Percentiles rank a stretch among this genome's conserved stretches.
phyloP scores from a whole-genome alignment of 1,284 basidiomycete species.

The Stygiomarasmius scandens region DNA sequence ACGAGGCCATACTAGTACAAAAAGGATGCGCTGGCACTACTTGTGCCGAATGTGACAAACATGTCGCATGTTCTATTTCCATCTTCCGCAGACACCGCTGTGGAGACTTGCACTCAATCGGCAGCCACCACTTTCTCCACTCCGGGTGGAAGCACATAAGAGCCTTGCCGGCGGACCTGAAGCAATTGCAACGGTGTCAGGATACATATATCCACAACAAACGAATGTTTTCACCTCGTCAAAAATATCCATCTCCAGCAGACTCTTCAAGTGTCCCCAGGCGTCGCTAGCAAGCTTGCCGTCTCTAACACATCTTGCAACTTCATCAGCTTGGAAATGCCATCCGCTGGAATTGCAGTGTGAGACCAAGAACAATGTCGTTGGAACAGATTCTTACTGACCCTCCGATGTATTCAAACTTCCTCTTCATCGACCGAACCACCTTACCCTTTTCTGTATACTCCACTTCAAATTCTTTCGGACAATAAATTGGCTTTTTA shows the following conservation, averaged over 20 bases:
- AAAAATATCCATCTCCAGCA: conserved; percentile 79
- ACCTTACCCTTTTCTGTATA: conserved; percentile 52
- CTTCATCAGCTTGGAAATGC: conserved; percentile 84
- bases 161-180: conserved; percentile 45
- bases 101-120: background rate
- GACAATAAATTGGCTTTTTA: conserved; percentile 63
- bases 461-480: conserved; percentile 64
- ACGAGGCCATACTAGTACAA: no score
- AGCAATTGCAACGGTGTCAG: background rate
- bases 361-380: background rate
- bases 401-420: conserved; percentile 57
- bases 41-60: no score
- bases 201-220: no score
- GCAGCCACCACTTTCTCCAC: conserved; percentile 37
- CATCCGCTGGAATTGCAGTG: conserved; percentile 43
- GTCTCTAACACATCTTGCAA: conserved; percentile 77
- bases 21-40: no score
- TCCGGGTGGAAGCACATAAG: conserved; percentile 41
- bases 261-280: conserved; percentile 79
- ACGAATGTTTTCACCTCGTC: conserved; percentile 64
- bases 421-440: conserved; percentile 55
- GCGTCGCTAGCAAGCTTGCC: conserved; percentile 74
- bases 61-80: no score
- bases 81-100: no score
- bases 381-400: background rate